These are phyloP conservation scores for Barnettozyma californica DNA, from an alignment of 805 yeast genomes.

Conservation along the genomic window DNA sequence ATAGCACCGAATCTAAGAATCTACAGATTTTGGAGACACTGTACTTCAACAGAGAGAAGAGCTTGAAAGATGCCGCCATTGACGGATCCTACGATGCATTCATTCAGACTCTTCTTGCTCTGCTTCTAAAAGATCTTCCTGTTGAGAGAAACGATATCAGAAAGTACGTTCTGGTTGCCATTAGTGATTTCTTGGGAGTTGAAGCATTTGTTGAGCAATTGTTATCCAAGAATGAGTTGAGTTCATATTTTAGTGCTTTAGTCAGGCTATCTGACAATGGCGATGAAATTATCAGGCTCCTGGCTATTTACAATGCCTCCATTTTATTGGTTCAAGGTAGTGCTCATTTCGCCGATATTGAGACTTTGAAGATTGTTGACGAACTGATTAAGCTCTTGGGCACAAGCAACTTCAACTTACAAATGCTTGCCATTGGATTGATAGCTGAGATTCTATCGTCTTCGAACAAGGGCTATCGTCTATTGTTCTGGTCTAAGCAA, in stretches of 20 bases:
- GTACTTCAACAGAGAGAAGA: conserved; percentile 25
- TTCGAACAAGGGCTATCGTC: conserved; percentile 46
- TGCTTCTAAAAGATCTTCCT: conserved; percentile 48
- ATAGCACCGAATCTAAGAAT: conserved; percentile 56
- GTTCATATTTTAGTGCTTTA: conserved; percentile 35
- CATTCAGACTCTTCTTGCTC: conserved; percentile 46
- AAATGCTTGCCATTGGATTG: conserved; percentile 60
- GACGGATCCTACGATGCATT: conserved; percentile 40
- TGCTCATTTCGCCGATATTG: conserved; percentile 13
- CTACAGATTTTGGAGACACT: conserved; percentile 31
- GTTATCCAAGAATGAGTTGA: conserved; percentile 15
- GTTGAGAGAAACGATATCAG: conserved; percentile 53
- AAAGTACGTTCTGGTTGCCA: conserved; percentile 56
- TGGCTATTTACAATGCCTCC: conserved; percentile 50
- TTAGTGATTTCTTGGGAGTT: conserved; percentile 46
- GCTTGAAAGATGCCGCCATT: conserved; percentile 34
- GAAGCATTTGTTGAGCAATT: conserved; percentile 37
- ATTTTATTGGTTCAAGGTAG: conserved; percentile 37
- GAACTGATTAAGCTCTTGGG: conserved; percentile 18
- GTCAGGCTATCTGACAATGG: conserved; percentile 43
- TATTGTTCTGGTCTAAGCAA: conserved; percentile 42
- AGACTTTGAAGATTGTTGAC: conserved; percentile 9
- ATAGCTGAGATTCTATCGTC: conserved; percentile 49
- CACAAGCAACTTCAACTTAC: conserved; percentile 41
- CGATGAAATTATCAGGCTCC: conserved; percentile 53